These are phyloP conservation scores for Triticum urartu DNA, from an alignment of 176 grass and related monocot genomes.

Conservation along the genomic window DNA sequence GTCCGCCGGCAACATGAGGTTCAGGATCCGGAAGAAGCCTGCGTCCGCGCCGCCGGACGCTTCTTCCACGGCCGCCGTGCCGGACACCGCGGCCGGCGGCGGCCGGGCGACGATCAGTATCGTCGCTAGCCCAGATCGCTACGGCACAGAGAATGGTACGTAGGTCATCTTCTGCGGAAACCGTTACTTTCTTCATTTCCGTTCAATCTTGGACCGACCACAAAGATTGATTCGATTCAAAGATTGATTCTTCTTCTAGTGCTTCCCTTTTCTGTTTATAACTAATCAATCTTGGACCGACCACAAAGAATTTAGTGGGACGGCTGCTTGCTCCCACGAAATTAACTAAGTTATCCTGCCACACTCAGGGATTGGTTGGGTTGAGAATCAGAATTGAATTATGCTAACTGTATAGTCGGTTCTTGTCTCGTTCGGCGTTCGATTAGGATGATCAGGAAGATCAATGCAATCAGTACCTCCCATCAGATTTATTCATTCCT, in stretches of 20 bases:
- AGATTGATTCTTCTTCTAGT: background rate
- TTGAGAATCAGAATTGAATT: background rate
- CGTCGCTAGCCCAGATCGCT: background rate
- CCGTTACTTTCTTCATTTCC: background rate
- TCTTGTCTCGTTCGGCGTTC: background rate
- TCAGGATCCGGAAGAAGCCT: constrained; percentile 10
- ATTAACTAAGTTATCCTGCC: constrained; percentile 7
- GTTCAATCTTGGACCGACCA: too few species aligned
- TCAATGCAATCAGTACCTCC: background rate
- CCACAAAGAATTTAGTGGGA: background rate
- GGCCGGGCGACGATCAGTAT: background rate
- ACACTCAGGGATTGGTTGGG: background rate
- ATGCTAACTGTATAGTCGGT: background rate
- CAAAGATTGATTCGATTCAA: background rate
- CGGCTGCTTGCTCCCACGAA: background rate
- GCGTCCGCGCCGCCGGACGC: background rate
- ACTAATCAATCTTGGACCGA: background rate
- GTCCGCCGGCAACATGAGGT: constrained; percentile 4
- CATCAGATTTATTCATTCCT: background rate
- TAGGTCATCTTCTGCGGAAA: background rate
- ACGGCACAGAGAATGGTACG: constrained; percentile 6
- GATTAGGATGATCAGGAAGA: background rate
- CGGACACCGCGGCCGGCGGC: background rate
- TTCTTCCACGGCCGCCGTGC: background rate
- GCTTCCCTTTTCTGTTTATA: background rate